phyloP scores from a whole-genome alignment of 2,329 filamentous ascomycete genomes.

The Allantophomopsis lycopodina region DNA sequence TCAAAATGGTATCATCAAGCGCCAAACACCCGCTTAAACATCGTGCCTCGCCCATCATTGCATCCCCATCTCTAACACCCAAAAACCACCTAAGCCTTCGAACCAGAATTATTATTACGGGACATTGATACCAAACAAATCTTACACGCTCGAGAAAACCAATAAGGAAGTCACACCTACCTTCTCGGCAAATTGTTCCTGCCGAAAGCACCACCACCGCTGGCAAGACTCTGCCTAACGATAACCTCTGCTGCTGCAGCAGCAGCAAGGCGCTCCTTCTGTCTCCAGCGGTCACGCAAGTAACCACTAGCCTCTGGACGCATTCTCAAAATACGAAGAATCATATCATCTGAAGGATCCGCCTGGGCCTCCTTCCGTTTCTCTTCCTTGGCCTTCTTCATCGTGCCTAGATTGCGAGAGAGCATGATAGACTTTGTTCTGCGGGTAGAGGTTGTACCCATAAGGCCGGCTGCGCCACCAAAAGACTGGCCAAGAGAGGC shows the following conservation, averaged over 20 bases:
- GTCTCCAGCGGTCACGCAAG: constrained; percentile 77
- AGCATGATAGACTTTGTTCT: constrained; percentile 79
- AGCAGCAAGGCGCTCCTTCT: constrained; percentile 86
- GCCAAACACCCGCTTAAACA: too few species aligned
- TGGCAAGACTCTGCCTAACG: constrained; percentile 76
- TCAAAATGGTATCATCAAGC: too few species aligned
- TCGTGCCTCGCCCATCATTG: too few species aligned
- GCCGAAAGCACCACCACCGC: constrained; percentile 26
- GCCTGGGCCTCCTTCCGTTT: constrained; percentile 92
- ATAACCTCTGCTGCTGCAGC: constrained; percentile 87
- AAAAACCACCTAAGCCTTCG: too few species aligned
- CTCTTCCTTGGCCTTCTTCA: constrained; percentile 91
- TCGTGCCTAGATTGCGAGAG: constrained; percentile 85
- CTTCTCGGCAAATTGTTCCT: constrained; percentile 18
- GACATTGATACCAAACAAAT: too few species aligned
- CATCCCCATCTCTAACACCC: too few species aligned
- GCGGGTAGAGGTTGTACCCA: constrained; percentile 55
- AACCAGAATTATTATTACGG: too few species aligned
- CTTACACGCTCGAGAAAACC: too few species aligned
- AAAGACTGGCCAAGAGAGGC: constrained; percentile 37
- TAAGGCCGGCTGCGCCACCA: constrained; percentile 36
- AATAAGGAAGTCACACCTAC: constrained; percentile 3
- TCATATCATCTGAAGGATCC: constrained; percentile 97
- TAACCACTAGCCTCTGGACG: constrained; percentile 79
- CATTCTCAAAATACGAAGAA: constrained; percentile 88